Evolutionary conservation across 2,329 filamentous ascomycete genomes (phyloP).

Genomic region (Neoascochyta sp.): DNA sequence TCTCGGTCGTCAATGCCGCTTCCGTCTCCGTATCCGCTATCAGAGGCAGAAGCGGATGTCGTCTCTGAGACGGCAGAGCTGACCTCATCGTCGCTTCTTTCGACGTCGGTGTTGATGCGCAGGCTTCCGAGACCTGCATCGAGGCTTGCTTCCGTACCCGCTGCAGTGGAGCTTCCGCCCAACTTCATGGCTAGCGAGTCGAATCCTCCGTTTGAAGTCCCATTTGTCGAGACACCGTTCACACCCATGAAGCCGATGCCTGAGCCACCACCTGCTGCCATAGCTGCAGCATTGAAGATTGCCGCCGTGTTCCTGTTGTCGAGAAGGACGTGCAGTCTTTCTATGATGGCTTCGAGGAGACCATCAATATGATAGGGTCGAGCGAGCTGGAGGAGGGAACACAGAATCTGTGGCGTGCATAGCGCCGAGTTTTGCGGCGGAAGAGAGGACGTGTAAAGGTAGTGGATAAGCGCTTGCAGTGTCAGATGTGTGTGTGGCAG

Average conservation of each 20-base stretch:
- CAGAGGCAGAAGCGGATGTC: conserved; percentile 30
- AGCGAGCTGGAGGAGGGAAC: conserved; percentile 88
- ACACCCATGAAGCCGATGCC: conserved; percentile 62
- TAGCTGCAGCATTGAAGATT: conserved; percentile 96
- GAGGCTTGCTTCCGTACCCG: conserved; percentile 25
- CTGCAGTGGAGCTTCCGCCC: conserved; percentile 7
- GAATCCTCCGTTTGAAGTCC: conserved; percentile 20
- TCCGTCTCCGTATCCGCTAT: conserved; percentile 34
- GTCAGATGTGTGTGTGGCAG: conserved; percentile 90
- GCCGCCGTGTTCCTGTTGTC: conserved; percentile 93
- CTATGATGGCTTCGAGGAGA: conserved; percentile 85
- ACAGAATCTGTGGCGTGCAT: conserved; percentile 92
- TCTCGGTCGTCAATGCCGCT: conserved; percentile 50
- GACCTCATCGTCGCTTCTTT: conserved; percentile 33
- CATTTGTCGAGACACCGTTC: conserved; percentile 28
- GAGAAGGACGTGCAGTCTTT: conserved; percentile 81
- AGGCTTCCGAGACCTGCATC: conserved; percentile 40
- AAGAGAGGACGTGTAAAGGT: conserved; percentile 86
- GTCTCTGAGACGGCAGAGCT: conserved; percentile 31
- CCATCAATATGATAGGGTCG: conserved; percentile 92
- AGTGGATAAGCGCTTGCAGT: conserved; percentile 85
- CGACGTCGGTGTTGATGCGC: conserved; percentile 51
- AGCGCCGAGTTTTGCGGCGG: conserved; percentile 71
- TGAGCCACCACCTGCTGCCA: conserved; percentile 91
- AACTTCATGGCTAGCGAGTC: conserved; percentile 2